Evolutionary conservation across 352 stramenopile species (phyloP), one percentile per base, ranked within the genome.

Genomic region (Thraustotheca clavata): DNA sequence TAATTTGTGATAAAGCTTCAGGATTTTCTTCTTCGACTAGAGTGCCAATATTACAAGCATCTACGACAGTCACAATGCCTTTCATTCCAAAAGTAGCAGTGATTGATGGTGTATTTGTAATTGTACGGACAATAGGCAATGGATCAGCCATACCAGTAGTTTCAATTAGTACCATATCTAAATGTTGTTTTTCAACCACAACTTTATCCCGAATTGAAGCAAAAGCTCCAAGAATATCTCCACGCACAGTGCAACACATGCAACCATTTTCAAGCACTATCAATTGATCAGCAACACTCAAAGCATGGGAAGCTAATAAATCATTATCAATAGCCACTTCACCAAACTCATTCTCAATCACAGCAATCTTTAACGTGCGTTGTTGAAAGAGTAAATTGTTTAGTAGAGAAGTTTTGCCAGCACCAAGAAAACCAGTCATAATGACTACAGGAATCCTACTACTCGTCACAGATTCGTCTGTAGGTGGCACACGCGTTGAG

Each of bases 311-410:
- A 1, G 72, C 66, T 3, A 98, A 70, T n/a, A 96, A 76, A 40
- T 94, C 81, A 46, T 98, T 87, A 60, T 97, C 93, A 34, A 98
- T 79, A 22, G 86, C 80, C 14, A 98, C 83, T 67, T 95, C 83
- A 27, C 94, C 95, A 69, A 99, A 98, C 61, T 99, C 94, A 70
- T 98, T 98, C 73, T 98, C 92, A 67, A 98, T 97, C 12, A 98
- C 93, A 16, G 94, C 91, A 54, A 98, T 88, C 69, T 90, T 95
- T 71, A 95, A 95, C 9, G 85, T 86, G 59, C 97, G 89, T 12
- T 76, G 75, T 62, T 91, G 83, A 3, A 76, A 83, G 4, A 99
- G 69, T 31, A 99, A 88, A 55, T 98, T 79, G 69, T 97, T 96
- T n/a, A 98, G 72, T 7, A 98, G 70, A 2, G 93, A 98, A 14